Evolutionary conservation across 352 stramenopile species (phyloP).

Genomic region (Pythium insidiosum): DNA sequence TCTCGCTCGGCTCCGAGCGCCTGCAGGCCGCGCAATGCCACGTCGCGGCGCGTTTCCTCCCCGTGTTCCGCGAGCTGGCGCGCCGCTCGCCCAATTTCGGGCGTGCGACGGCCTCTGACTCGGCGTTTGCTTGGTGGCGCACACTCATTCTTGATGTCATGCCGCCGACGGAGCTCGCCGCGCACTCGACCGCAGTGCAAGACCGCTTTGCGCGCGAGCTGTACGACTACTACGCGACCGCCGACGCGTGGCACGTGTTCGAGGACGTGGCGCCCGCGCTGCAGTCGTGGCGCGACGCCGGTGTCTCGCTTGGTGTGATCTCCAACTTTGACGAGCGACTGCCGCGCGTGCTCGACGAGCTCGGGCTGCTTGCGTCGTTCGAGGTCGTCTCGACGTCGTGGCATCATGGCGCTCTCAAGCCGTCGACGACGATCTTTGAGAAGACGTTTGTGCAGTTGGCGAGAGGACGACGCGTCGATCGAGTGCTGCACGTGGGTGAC

Average conservation of each 20-base stretch:
- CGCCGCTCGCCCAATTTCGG: slow-evolving; percentile 43
- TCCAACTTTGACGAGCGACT: slow-evolving; percentile 81
- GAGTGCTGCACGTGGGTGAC: slow-evolving; percentile 60
- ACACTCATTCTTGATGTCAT: slow-evolving; percentile 33
- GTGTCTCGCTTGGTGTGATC: no score
- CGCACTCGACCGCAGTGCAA: slow-evolving; percentile 1
- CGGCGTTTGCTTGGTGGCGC: slow-evolving; percentile 53
- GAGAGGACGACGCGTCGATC: background rate
- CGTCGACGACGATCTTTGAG: slow-evolving; percentile 52
- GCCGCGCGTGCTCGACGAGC: slow-evolving; percentile 23
- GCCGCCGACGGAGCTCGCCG: slow-evolving; percentile 19
- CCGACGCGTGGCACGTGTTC: slow-evolving; percentile 55
- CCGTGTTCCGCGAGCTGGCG: slow-evolving; percentile 22
- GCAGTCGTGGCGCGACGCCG: slow-evolving; percentile 16
- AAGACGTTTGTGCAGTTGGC: slow-evolving; percentile 26
- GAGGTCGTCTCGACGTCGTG: no score
- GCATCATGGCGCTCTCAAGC: no score
- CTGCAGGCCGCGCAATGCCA: slow-evolving; percentile 40
- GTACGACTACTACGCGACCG: slow-evolving; percentile 42
- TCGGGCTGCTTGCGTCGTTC: no score
- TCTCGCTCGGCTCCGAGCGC: no score
- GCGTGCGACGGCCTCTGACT: background rate
- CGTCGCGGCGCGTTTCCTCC: slow-evolving; percentile 22
- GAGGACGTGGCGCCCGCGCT: slow-evolving; percentile 36
- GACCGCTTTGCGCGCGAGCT: slow-evolving; percentile 28